Conservation (phyloP, 2,329 filamentous ascomycete species). For the Alternaria metachromatica region DNA sequence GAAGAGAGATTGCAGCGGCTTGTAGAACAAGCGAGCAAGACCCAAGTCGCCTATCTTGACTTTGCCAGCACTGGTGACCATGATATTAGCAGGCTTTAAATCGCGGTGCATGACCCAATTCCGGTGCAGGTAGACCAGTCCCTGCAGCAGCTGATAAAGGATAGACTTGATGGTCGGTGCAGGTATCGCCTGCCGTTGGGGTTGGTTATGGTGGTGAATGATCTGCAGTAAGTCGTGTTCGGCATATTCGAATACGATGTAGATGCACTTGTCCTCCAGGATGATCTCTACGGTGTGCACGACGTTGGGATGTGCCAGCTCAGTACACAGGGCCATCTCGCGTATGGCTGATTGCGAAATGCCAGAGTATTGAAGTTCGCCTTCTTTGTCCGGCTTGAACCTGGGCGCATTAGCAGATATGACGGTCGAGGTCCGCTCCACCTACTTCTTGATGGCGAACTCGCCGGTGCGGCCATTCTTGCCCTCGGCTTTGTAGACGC, state of each 20-base stretch:
- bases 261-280: constrained; percentile 97
- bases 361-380: constrained; percentile 94
- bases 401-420: constrained; percentile 46
- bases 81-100: constrained; percentile 97
- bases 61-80: constrained; percentile 88
- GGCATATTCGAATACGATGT: constrained; percentile 99
- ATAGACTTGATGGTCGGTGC: constrained; percentile 90
- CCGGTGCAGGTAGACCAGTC: constrained; percentile 89
- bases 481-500: constrained; percentile 93
- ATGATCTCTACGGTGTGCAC: constrained; percentile 94
- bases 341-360: constrained; percentile 97
- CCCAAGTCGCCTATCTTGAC: constrained; percentile 96
- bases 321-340: constrained; percentile 96
- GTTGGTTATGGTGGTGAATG: constrained; percentile 95
- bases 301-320: constrained; percentile 86
- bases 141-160: constrained; percentile 94
- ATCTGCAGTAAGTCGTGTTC: constrained; percentile 98
- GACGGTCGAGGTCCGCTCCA: constrained; percentile 10
- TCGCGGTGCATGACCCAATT: constrained; percentile 98
- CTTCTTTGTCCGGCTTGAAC: constrained; percentile 98
- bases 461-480: constrained; percentile 76
- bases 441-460: constrained; percentile 96
- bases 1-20: constrained; percentile 89
- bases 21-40: constrained; percentile 89
- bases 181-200: constrained; percentile 85